Conservation (phyloP, 2,329 filamentous ascomycete genomes). For the Fusarium sp. region DNA sequence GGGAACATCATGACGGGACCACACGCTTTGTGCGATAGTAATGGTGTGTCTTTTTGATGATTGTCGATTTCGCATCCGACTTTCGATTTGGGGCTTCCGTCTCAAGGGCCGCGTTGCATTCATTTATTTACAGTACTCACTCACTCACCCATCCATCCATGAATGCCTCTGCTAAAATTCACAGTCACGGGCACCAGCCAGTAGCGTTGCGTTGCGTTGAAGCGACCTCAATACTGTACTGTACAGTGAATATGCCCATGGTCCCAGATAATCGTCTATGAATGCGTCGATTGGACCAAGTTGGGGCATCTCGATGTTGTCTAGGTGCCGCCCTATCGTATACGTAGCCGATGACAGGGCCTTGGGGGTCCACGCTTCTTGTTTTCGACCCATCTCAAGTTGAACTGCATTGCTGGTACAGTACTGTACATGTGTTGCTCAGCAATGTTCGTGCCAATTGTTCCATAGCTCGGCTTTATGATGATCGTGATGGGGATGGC, state of each 20-base stretch:
- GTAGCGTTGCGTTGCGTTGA: constrained; percentile 31
- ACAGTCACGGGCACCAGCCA: constrained; percentile 23
- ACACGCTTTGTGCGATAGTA: constrained; percentile 23
- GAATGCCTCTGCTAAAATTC: constrained; percentile 7
- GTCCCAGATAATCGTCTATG: constrained; percentile 33
- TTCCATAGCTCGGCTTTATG: constrained; percentile 2
- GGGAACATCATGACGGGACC: constrained; percentile 27
- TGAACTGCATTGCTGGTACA: constrained; percentile 14
- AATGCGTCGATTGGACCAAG: constrained; percentile 38
- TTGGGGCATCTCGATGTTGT: constrained; percentile 40
- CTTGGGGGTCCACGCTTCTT: constrained; percentile 33
- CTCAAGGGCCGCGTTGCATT: neutral
- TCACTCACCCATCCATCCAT: neutral
- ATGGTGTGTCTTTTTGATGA: constrained; percentile 2
- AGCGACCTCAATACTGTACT: no score
- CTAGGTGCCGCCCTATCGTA: constrained; percentile 39
- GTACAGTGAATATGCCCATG: constrained; percentile 31
- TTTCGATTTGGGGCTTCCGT: constrained; percentile 4
- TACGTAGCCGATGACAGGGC: constrained; percentile 38
- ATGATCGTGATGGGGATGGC: neutral
- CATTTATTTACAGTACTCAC: neutral
- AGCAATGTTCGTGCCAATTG: constrained; percentile 23
- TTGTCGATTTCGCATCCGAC: neutral
- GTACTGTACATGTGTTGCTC: constrained; percentile 17
- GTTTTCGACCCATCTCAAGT: constrained; percentile 30